Base-by-base conservation (phyloP, 2,329 filamentous ascomycete species). In the Exophiala bonariae region DNA sequence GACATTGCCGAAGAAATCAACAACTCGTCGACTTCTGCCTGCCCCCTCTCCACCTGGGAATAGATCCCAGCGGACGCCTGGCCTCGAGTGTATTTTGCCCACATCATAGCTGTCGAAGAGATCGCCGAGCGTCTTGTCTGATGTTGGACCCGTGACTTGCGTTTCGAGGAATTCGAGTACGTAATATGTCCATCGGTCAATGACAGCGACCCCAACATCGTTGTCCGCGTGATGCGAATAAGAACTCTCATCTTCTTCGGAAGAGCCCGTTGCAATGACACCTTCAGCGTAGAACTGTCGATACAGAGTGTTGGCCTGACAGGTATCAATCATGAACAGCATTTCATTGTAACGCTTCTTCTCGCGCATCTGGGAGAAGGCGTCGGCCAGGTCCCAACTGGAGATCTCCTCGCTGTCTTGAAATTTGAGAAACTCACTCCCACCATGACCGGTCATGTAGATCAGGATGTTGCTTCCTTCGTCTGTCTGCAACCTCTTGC, bases 351-450 rank as follows among this genome's bases (percentile, higher is more conserved):
- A 99, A 76, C 93, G 85, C 75, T 95, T 95, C 82, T 99, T 99
- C 78, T 99, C 93, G 88, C 91, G 96, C 93, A 99, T 99, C 75
- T 99, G 92, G 70, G 95, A 90, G 66, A 99, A 97, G 0, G 93
- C 93, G 68, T 99, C 89, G 4, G 95, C 93, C 47, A 99, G 75
- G 71, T 99, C 93, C 66, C 95, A 96, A 0, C 90, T 90, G 46
- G 89, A 91, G 57, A 99, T 97, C 71, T 99, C 93, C 68, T 99
- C 93, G 5, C 90, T 89, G 61, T 99, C 93, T 68, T 99, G 93
- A 63, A 99, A 99, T 68, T 99, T 99, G 49, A 99, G 72, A 61
- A 99, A 99, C 71, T 96, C 91, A 66, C 97, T 96, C 14, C 93
- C 93, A 23, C 93, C 93, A 62, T 99, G 93, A 1, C 93, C 93